These are phyloP conservation scores for Scutellaria galericulata DNA, from an alignment of 257 asterid species.

Conservation along the genomic window DNA sequence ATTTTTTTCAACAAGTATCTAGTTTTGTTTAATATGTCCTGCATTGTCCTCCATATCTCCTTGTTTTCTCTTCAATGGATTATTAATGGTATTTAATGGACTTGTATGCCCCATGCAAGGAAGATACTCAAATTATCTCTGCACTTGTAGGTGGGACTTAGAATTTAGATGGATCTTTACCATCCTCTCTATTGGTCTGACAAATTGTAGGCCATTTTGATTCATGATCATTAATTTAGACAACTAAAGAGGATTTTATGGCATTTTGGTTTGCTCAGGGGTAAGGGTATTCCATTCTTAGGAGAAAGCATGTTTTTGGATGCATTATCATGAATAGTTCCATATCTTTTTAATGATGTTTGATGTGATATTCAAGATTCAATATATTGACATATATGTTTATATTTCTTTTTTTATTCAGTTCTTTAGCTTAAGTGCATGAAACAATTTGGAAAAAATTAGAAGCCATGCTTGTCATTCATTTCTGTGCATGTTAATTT, in stretches of 20 bases:
- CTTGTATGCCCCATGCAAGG: background rate
- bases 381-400: background rate
- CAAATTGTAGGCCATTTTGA: too few relatives aligned
- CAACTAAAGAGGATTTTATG: too few relatives aligned
- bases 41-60: background rate
- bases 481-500: background rate
- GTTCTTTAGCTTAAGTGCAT: background rate
- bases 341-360: background rate
- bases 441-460: background rate
- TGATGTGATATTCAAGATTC: background rate
- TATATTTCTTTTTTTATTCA: background rate
- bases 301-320: background rate
- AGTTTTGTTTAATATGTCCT: background rate
- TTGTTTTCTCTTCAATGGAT: background rate
- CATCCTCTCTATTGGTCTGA: background rate
- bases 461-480: background rate
- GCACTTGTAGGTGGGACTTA: background rate
- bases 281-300: background rate
- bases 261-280: background rate
- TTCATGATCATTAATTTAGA: too few relatives aligned
- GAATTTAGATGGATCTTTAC: background rate
- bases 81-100: constrained; percentile 3
- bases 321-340: constrained; percentile 1
- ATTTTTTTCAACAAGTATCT: background rate
- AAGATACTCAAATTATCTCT: background rate